phyloP scores from a whole-genome alignment of 139 green algal genomes.

The Chlamydomonas sp. region DNA sequence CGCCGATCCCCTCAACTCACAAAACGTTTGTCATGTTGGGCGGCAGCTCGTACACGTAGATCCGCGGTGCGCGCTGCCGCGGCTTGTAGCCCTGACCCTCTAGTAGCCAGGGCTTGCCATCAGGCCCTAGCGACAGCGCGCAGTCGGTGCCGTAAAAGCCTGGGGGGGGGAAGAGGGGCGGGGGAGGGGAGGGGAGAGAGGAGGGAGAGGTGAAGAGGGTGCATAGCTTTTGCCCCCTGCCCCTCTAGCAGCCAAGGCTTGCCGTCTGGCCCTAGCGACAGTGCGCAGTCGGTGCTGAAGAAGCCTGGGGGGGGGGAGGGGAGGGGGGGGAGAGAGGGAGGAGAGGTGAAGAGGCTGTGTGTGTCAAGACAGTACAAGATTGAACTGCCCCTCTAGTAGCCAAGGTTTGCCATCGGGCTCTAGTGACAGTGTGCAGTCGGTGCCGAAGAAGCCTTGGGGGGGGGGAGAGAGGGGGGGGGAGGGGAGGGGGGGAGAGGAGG shows the following conservation, averaged over 20 bases:
- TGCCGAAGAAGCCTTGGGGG: conserved; percentile 21
- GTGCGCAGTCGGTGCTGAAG: conserved; percentile 27
- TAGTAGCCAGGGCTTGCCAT: conserved; percentile 25
- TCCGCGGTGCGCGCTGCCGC: conserved; percentile 17
- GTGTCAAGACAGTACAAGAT: neutral
- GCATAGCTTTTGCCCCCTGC: neutral
- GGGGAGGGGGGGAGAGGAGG: neutral
- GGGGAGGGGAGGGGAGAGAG: neutral
- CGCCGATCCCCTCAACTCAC: too few species aligned
- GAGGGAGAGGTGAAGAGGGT: neutral
- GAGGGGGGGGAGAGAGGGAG: neutral
- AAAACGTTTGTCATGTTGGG: conserved; percentile 13
- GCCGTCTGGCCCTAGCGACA: conserved; percentile 22
- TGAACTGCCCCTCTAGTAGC: conserved; percentile 15
- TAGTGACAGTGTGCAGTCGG: conserved; percentile 29
- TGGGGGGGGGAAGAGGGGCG: neutral
- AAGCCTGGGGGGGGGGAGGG: conserved; percentile 10
- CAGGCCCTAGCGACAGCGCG: conserved; percentile 19
- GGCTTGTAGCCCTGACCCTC: conserved; percentile 13
- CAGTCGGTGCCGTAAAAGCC: conserved; percentile 31
- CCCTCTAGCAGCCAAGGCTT: conserved; percentile 22
- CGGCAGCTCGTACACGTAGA: conserved; percentile 36
- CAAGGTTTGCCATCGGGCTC: conserved; percentile 17
- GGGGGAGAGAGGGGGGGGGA: neutral
- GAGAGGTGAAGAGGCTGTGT: neutral